These are phyloP conservation scores for Hippophae tibetana DNA, from an alignment of 306 rosid genomes.

Conservation along the genomic window DNA sequence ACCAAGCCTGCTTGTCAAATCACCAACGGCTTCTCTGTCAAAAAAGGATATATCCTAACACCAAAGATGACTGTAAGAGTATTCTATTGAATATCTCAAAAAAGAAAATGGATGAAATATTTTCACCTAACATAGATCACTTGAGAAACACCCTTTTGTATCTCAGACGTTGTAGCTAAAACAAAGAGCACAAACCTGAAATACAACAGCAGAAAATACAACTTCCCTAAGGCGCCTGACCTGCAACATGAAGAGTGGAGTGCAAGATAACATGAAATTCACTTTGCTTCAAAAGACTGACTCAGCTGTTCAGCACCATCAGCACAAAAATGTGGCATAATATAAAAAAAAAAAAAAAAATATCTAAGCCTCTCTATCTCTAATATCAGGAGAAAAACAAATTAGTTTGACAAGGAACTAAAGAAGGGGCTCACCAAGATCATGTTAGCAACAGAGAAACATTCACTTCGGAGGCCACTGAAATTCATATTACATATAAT, in stretches of 20 bases:
- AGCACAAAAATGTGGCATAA: background rate
- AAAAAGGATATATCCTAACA: conserved; percentile 61
- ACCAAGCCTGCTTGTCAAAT: conserved; percentile 73
- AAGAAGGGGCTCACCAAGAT: conserved; percentile 45
- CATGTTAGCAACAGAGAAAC: conserved; percentile 59
- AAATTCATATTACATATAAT: conserved; percentile 27
- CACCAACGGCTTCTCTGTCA: conserved; percentile 64
- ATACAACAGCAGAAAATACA: conserved; percentile 41
- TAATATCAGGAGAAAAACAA: background rate
- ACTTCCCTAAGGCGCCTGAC: conserved; percentile 49
- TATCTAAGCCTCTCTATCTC: background rate
- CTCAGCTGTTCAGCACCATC: background rate
- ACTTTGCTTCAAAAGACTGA: too few species aligned
- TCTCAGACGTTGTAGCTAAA: conserved; percentile 3
- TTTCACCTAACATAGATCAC: conserved; percentile 8
- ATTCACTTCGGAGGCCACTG: conserved; percentile 72
- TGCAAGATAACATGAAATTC: conserved; percentile 3
- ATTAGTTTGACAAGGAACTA: background rate
- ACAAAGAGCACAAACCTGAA: conserved; percentile 44
- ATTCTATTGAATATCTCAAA: background rate
- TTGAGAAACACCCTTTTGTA: conserved; percentile 3
- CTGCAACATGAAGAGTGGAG: conserved; percentile 34
- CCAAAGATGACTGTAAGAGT: conserved; percentile 18
- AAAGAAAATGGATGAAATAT: background rate
- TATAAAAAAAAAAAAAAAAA: background rate